phyloP scores from a whole-genome alignment of 2,329 filamentous ascomycete species.

The Claviceps pazoutovae region DNA sequence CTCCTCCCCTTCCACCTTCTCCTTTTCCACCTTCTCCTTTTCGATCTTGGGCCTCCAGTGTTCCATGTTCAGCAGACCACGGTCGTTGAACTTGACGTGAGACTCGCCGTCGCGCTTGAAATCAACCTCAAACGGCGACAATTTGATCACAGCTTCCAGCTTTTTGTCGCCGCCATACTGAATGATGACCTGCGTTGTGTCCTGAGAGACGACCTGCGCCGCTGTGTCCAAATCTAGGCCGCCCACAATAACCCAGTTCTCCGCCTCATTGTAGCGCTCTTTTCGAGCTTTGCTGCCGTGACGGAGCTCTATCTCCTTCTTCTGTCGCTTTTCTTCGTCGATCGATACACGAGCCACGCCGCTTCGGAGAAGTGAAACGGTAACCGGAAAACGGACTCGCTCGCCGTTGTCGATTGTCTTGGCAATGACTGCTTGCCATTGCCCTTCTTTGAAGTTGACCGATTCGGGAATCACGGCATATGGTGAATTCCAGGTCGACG shows the following conservation, averaged over 20 bases:
- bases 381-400: conserved; percentile 66
- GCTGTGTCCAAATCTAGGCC: conserved; percentile 59
- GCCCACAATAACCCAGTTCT: conserved; percentile 74
- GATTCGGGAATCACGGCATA: conserved; percentile 64
- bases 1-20: conserved; percentile 40
- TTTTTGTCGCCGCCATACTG: conserved; percentile 63
- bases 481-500: conserved; percentile 60
- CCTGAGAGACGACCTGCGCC: conserved; percentile 53
- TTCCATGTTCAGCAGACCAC: conserved; percentile 83
- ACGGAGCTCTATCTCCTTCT: conserved; percentile 76
- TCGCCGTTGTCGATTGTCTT: conserved; percentile 59
- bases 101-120: conserved; percentile 73
- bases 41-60: conserved; percentile 89
- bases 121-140: conserved; percentile 70
- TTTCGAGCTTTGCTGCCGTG: conserved; percentile 76
- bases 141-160: conserved; percentile 72
- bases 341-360: conserved; percentile 77
- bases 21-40: conserved; percentile 45
- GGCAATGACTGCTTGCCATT: conserved; percentile 65
- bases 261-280: conserved; percentile 86
- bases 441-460: conserved; percentile 62
- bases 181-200: conserved; percentile 56
- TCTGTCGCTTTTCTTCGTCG: conserved; percentile 81
- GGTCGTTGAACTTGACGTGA: conserved; percentile 79
- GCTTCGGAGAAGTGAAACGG: conserved; percentile 77